Evolutionary conservation across 1,139 yeast genomes (phyloP).

Genomic region (Debaryomyces nepalensis): DNA sequence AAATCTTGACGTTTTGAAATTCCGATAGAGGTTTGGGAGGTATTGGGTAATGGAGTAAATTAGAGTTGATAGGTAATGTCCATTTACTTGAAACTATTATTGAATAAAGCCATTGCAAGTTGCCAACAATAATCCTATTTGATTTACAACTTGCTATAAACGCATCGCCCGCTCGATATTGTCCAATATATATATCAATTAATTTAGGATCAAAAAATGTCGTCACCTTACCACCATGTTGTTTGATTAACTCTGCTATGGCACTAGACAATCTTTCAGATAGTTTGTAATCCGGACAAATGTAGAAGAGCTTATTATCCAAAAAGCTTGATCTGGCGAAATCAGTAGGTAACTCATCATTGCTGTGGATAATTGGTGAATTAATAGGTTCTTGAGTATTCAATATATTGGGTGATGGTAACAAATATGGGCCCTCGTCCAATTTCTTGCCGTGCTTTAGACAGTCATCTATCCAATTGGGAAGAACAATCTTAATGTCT

Average conservation of each 20-base stretch:
- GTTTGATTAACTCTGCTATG: constrained; percentile 31
- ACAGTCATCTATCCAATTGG: constrained; percentile 79
- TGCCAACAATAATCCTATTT: constrained; percentile 56
- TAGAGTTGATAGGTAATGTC: constrained; percentile 57
- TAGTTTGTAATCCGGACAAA: constrained; percentile 39
- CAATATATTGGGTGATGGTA: constrained; percentile 35
- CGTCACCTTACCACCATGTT: constrained; percentile 38
- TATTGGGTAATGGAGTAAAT: constrained; percentile 74
- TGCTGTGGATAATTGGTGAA: constrained; percentile 16
- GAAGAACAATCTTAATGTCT: constrained; percentile 66
- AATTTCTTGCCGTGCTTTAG: constrained; percentile 55
- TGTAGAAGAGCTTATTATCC: constrained; percentile 31
- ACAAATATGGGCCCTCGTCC: constrained; percentile 57
- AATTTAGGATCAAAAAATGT: constrained; percentile 24
- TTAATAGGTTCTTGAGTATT: constrained; percentile 11
- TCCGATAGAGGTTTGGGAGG: constrained; percentile 56
- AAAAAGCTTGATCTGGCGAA: constrained; percentile 23
- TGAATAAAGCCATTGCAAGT: constrained; percentile 74
- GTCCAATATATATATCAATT: constrained; percentile 69
- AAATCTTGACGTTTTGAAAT: constrained; percentile 56
- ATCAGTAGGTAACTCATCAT: constrained; percentile 14
- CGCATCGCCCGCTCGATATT: constrained; percentile 61
- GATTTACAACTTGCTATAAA: constrained; percentile 33
- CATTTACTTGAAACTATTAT: constrained; percentile 61
- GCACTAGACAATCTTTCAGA: constrained; percentile 36